Conservation (phyloP, 176 grass and related monocot species). For the Pontederia paniculata region DNA sequence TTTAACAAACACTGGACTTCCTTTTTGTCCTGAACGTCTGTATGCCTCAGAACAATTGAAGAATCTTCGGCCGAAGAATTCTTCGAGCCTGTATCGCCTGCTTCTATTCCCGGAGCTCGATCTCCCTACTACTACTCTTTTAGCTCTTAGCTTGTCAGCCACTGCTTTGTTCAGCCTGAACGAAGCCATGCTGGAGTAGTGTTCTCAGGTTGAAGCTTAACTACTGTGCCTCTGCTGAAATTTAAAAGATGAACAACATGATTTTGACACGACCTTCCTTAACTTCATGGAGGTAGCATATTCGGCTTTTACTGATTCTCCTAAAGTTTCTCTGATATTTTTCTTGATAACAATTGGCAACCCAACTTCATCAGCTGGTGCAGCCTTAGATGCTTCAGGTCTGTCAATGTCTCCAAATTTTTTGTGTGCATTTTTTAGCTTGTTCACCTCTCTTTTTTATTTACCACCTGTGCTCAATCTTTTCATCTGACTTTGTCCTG, state of each 20-base stretch:
- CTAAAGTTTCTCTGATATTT: neutral
- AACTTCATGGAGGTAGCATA: slow-evolving; percentile 7
- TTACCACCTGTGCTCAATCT: slow-evolving; percentile 1
- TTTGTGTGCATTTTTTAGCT: neutral
- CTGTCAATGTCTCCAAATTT: neutral
- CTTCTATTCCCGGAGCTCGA: neutral
- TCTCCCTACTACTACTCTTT: slow-evolving; percentile 7
- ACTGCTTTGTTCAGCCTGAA: slow-evolving; percentile 24
- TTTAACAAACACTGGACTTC: slow-evolving; percentile 27
- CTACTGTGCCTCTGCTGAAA: slow-evolving; percentile 35
- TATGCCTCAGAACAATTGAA: slow-evolving; percentile 33
- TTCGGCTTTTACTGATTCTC: slow-evolving; percentile 7
- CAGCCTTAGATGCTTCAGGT: neutral
- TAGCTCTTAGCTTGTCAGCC: slow-evolving; percentile 9
- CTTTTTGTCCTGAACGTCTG: slow-evolving; percentile 19
- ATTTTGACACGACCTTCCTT: slow-evolving; percentile 7
- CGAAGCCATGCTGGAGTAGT: slow-evolving; percentile 20
- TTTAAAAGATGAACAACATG: slow-evolving; percentile 12
- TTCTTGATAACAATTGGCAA: neutral
- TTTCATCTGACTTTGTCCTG: slow-evolving; percentile 2
- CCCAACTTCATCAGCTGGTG: neutral
- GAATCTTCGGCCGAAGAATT: slow-evolving; percentile 8
- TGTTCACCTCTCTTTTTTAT: slow-evolving; percentile 3
- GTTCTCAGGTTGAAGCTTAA: slow-evolving; percentile 19
- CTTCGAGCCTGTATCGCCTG: neutral